Evolutionary conservation across 495 filamentous ascomycete genomes (phyloP), one percentile per base, ranked within the genome.

Genomic region (Xanthoparmelia taractica): DNA sequence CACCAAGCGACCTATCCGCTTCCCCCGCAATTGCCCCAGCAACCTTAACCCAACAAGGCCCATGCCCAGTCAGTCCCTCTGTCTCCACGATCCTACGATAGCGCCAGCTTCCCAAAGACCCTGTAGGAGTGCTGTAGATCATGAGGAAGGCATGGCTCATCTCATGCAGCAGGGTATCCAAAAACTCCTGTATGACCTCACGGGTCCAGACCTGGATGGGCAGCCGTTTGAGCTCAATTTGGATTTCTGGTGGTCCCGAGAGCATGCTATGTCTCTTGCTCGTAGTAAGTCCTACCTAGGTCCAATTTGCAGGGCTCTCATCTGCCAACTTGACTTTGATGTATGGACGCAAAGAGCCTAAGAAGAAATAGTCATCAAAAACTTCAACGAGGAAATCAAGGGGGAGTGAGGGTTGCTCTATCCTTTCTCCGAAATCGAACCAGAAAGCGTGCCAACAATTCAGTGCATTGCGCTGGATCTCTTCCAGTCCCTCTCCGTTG

Each of bases 111-210:
- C 1, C 45, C 6, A 12, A 23, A 4, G 2, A 25, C 4, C 4
- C n/a, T 4, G 0, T n/a, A 0, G 23, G n/a, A n/a, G 13, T 4
- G 27, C 25, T 18, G 27, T 52, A 52, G 25, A 52, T 5, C 12
- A 52, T 29, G 2, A 52, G 5, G 27, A 52, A 52, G 3, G 48
- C 48, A 31, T 52, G 48, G 27, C 13, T 18, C 48, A 52, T 52
- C 27, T 52, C 48, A 8, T 52, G 48, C 48, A 52, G 48, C 48
- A 52, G 48, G 48, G 48, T 52, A 6, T 52, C 48, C 13, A 52
- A 31, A 27, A 6, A 17, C 3, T 52, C 48, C 4, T 29, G 25
- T 15, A 52, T 10, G 15, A 52, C 1, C 27, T 31, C 13, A 2
- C 5, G 25, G 1, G 25, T 52, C 48, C 48, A 31, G 27, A 17